Base-by-base conservation (phyloP, 1,284 basidiomycete species). In the Puccinia novopanici region DNA sequence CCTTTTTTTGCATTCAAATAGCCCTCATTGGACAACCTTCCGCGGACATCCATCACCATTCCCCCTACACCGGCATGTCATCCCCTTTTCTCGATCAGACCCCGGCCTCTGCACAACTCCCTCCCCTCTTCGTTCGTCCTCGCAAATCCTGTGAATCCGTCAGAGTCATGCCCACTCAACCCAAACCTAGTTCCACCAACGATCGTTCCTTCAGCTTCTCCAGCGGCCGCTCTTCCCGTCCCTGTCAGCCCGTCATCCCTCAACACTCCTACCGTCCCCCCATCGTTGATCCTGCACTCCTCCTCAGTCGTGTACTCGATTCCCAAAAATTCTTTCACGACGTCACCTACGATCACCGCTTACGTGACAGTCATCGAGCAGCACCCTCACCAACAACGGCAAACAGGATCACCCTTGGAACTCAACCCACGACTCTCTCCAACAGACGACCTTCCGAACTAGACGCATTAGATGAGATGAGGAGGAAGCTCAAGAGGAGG, bases 261-360 rank as follows among this genome's bases (percentile, higher is more conserved):
- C 50, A 27, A 9, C 12, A 30, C 52, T 22, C 63, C 13, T 57
- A 37, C 30, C 61, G 55, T 83, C 88, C 90, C n/a, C 92, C 92
- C 15, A 88, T 92, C 63, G 91, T 98, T 71, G 96, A 98, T 86
- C 95, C 97, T 9, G 96, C 97, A 1, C 88, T 99, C 65, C 88
- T 99, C 2, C 89, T 99, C 13, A 97, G 97, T 17, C 90, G 97
- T 70, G 95, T 96, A 6, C 88, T 99, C 79, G 97, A 99, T 85
- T 93, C 95, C 17, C 97, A 99, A 87, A 99, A 98, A 87, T 98
- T 96, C 88, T 99, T 99, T 86, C 97, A 99, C 86, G 97, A 98
- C 84, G 97, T 99, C 82, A 98, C 96, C 9, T 99, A 99, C 85
- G 95, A 98, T 85, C 97, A 99, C 86, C 91, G 96, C 17, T 86